Conservation (phyloP, 1,284 basidiomycete genomes). For the Neonothopanus nambi region DNA sequence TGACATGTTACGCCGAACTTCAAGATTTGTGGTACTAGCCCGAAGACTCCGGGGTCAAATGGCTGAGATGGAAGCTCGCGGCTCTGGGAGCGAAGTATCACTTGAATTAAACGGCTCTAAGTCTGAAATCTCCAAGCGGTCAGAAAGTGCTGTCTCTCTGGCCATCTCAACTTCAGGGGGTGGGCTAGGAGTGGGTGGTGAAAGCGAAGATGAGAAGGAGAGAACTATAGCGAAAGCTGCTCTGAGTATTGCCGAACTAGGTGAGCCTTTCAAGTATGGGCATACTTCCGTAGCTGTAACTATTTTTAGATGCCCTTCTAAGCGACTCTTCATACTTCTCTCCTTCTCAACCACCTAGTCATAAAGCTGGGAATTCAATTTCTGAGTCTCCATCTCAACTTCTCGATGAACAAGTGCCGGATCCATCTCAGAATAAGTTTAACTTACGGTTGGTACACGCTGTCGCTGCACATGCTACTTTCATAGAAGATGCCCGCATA, state of each 20-base stretch:
- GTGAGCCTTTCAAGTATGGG: conserved; percentile 37
- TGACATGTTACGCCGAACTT: conserved; percentile 79
- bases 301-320: not conserved
- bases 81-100: conserved; percentile 21
- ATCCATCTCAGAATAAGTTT: conserved; percentile 26
- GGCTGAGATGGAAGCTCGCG: conserved; percentile 51
- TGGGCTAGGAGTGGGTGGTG: not conserved
- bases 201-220: conserved; percentile 75
- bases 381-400: conserved; percentile 19
- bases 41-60: conserved; percentile 82
- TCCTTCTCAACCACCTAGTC: not conserved
- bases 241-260: conserved; percentile 84
- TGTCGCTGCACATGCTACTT: conserved; percentile 67
- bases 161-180: not conserved
- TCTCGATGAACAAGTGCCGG: not conserved
- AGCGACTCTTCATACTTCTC: not conserved
- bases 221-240: conserved; percentile 88
- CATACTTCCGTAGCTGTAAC: conserved; percentile 27
- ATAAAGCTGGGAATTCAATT: conserved; percentile 3
- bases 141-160: too few relatives aligned
- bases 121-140: too few relatives aligned
- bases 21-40: conserved; percentile 81
- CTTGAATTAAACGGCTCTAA: too few relatives aligned
- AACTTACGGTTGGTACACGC: conserved; percentile 71
- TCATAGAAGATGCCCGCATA: conserved; percentile 69